These are phyloP conservation scores for Penicillium psychrofluorescens DNA, from an alignment of 495 filamentous ascomycete genomes.

Conservation along the genomic window DNA sequence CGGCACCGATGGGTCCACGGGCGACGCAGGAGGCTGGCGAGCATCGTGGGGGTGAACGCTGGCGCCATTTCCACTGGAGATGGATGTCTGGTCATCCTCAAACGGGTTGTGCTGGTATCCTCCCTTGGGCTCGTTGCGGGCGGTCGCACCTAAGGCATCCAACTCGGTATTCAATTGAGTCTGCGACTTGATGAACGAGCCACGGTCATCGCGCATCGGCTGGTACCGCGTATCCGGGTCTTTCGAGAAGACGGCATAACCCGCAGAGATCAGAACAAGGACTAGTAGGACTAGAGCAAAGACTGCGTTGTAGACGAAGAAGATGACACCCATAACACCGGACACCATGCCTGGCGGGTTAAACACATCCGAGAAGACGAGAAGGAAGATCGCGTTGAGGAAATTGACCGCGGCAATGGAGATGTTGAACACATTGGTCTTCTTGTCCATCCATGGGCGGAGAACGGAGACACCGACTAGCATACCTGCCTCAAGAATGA, in stretches of 20 bases:
- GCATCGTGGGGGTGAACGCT: slow-evolving; percentile 13
- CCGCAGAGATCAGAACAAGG: slow-evolving; percentile 79
- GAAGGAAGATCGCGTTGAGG: slow-evolving; percentile 77
- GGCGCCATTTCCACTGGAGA: slow-evolving; percentile 40
- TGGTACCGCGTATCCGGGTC: slow-evolving; percentile 96
- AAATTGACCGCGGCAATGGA: slow-evolving; percentile 87
- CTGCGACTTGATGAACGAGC: slow-evolving; percentile 97
- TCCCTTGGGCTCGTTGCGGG: slow-evolving; percentile 72
- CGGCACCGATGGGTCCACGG: slow-evolving; percentile 56
- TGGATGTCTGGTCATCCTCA: slow-evolving; percentile 73
- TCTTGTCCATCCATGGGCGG: slow-evolving; percentile 98
- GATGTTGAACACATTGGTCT: slow-evolving; percentile 96
- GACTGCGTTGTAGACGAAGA: slow-evolving; percentile 85
- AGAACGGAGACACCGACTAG: slow-evolving; percentile 74
- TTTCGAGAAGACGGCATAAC: slow-evolving; percentile 79
- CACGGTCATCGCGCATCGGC: slow-evolving; percentile 92
- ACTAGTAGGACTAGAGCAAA: slow-evolving; percentile 82
- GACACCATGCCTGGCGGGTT: slow-evolving; percentile 81
- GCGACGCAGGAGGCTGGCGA: slow-evolving; percentile 37
- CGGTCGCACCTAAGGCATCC: slow-evolving; percentile 87
- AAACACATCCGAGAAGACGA: slow-evolving; percentile 79
- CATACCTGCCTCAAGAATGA: slow-evolving; percentile 77
- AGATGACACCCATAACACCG: slow-evolving; percentile 88
- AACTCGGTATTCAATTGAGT: slow-evolving; percentile 84
- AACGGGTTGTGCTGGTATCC: slow-evolving; percentile 65